These are phyloP conservation scores for Coemansia sp. DNA, from an alignment of 192 early-diverging fungal genomes.

Conservation along the genomic window DNA sequence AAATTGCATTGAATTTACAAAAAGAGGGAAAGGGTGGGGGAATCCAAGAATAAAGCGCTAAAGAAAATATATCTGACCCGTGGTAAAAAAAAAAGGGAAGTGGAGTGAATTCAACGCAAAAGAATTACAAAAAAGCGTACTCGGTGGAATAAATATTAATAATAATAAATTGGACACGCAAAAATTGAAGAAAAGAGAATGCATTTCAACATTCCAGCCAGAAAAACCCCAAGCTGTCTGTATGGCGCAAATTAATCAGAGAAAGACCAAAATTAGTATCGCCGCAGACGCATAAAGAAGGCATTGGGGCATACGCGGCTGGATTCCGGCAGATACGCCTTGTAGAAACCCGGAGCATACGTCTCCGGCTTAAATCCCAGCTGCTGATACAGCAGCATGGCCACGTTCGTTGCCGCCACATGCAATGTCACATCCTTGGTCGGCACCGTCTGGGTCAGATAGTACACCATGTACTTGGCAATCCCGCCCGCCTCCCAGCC, in stretches of 20 bases:
- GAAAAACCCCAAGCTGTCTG: too few relatives aligned
- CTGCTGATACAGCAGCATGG: conserved; percentile 91
- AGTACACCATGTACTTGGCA: conserved; percentile 80
- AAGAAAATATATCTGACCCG: conserved; percentile 4
- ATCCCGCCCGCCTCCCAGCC: conserved; percentile 86
- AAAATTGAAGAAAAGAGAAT: background rate
- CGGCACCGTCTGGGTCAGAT: conserved; percentile 71
- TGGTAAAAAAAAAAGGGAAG: conserved; percentile 5
- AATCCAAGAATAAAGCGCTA: background rate
- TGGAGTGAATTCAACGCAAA: conserved; percentile 2
- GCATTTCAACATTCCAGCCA: too few relatives aligned
- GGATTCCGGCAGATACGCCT: conserved; percentile 75
- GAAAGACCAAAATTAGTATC: conserved; percentile 40
- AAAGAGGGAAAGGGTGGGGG: background rate
- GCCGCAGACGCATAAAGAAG: conserved; percentile 77
- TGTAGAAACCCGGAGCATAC: conserved; percentile 87
- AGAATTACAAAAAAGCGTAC: background rate
- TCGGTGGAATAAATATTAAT: background rate
- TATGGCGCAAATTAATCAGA: background rate
- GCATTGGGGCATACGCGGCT: conserved; percentile 80
- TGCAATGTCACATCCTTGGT: conserved; percentile 87
- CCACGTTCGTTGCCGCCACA: conserved; percentile 87
- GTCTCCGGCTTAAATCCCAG: conserved; percentile 94
- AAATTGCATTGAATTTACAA: conserved; percentile 4
- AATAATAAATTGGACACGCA: background rate